phyloP scores from a whole-genome alignment of 306 rosid species.

The Cercis canadensis region DNA sequence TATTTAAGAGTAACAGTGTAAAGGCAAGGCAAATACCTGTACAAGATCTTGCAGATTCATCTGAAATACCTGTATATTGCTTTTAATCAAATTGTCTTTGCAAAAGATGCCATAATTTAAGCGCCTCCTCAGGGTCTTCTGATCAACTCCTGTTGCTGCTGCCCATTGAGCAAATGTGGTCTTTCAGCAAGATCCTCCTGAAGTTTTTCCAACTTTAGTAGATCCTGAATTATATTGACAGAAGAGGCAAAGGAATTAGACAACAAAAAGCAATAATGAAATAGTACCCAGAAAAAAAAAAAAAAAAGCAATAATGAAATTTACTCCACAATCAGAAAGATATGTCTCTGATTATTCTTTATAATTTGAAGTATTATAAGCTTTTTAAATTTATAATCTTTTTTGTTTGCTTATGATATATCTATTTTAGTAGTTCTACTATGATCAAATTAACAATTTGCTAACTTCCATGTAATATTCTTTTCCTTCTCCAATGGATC shows the following conservation, averaged over 20 bases:
- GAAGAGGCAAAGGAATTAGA: conserved; percentile 43
- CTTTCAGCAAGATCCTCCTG: conserved; percentile 77
- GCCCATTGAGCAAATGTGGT: conserved; percentile 91
- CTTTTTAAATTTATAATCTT: no score
- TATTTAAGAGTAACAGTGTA: conserved; percentile 20
- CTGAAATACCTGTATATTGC: conserved; percentile 88
- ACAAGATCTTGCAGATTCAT: conserved; percentile 97
- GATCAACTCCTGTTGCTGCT: conserved; percentile 86
- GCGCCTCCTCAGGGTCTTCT: no score
- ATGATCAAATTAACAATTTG: conserved; percentile 26
- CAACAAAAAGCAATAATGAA: conserved; percentile 23
- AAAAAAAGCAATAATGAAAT: no score
- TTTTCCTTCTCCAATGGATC: conserved; percentile 20
- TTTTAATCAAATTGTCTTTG: conserved; percentile 95
- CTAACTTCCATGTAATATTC: background rate
- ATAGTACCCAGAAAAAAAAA: no score
- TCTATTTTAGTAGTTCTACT: conserved; percentile 6
- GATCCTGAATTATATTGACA: conserved; percentile 62
- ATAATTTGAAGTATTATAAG: conserved; percentile 7
- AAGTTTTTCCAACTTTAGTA: no score
- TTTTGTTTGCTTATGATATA: no score
- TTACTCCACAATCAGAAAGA: conserved; percentile 17
- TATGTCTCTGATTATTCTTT: background rate
- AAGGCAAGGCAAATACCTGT: conserved; percentile 65
- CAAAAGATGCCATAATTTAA: no score